Percentiles rank a stretch among this genome's conserved stretches.
Evolutionary conservation across 1,284 basidiomycete species (phyloP).

Genomic region (Schizophyllum commune): DNA sequence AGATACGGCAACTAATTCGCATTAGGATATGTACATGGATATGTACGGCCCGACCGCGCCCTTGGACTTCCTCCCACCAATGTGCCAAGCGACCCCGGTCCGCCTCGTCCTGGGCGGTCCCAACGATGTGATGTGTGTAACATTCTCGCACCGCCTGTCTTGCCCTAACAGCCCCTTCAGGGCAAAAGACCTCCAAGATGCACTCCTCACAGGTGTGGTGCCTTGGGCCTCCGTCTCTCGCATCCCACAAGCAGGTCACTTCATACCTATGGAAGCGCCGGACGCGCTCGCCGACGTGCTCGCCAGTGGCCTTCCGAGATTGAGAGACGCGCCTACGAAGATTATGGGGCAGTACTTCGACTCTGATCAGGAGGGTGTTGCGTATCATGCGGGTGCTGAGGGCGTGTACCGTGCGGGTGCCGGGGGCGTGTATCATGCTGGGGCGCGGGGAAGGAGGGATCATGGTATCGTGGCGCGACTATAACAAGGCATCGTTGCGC

Average conservation of each 20-base stretch:
- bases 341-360: too few relatives aligned
- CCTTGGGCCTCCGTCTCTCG: neutral
- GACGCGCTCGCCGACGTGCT: neutral
- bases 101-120: conserved; percentile 43
- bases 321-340: too few relatives aligned
- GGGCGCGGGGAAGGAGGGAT: too few relatives aligned
- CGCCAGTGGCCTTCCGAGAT: neutral
- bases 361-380: too few relatives aligned
- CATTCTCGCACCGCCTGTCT: neutral
- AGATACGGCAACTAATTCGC: too few relatives aligned
- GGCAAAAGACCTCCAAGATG: neutral
- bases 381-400: too few relatives aligned
- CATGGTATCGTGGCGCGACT: too few relatives aligned
- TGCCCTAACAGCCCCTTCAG: neutral
- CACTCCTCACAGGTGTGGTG: neutral
- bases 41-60: conserved; percentile 42
- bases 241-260: neutral
- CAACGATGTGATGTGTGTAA: conserved; percentile 41
- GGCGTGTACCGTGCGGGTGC: too few relatives aligned
- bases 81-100: conserved; percentile 33
- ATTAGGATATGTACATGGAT: conserved; percentile 42
- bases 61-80: conserved; percentile 31
- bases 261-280: neutral
- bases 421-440: too few relatives aligned
- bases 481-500: too few relatives aligned